Evolutionary conservation across 1,284 basidiomycete genomes (phyloP), one percentile per base, ranked within the genome.

Genomic region (Stereum hirsutum): DNA sequence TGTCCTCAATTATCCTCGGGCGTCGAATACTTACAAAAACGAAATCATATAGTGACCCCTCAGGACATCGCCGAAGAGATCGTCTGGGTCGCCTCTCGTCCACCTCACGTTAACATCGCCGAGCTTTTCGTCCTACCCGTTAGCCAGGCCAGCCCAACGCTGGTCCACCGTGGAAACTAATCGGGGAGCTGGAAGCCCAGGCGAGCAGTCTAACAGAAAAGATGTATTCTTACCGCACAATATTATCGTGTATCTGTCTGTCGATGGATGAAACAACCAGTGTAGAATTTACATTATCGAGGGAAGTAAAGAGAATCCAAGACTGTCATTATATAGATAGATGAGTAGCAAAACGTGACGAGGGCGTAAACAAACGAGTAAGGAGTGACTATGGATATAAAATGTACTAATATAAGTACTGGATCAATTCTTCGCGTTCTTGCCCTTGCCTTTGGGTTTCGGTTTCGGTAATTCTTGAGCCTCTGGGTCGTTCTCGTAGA

Each of bases 21-120:
- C 15, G 35, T 36, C 17, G 8, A 17, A n/a, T 37, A 27, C 40
- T 47, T 45, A 39, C 30, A 34, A 10, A n/a, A 27, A 4, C 12
- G 36, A 19, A 38, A 25, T 41, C 43, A 57, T 42, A 54, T 61
- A 81, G 86, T 92, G 57, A 74, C 76, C 2, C 83, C 84, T 7
- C 71, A 82, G 46, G 91, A 95, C 58, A 85, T 95, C 42, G 95
- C 95, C 1, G 94, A 99, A 63, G 92, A 99, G 63, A 95, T 99
- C 55, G 92, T 97, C 10, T 99, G 92, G 92, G 81, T 83, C 15
- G 92, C 94, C 15, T 74, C 84, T 11, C 81, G 93, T 25, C 89
- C 89, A 17, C 71, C 85, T 23, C 89, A 92, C 56, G 86, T 93
- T 40, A 89, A 93, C 57, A 70, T 93, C 38, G 90, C 89, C 2